A percentile compares a stretch with the other conserved stretches of the same genome.
These are phyloP conservation scores for Coemansia sp. DNA, from an alignment of 192 early-diverging fungal species.

Conservation along the genomic window DNA sequence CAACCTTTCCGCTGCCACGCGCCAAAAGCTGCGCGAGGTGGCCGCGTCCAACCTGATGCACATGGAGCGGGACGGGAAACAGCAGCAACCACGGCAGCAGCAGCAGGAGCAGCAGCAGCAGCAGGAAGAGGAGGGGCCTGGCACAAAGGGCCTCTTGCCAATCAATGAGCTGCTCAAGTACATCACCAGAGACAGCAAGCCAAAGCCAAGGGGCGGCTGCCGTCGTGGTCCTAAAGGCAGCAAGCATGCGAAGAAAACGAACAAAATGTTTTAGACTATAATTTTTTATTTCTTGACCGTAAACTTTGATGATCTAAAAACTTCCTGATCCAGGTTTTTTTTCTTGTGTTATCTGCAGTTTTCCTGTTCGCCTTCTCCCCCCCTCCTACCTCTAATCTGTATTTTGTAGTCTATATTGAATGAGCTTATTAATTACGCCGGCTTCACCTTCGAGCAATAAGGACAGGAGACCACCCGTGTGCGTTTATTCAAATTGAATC, in stretches of 20 bases:
- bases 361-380: too few relatives aligned
- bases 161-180: constrained; percentile 80
- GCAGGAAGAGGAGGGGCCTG: too few relatives aligned
- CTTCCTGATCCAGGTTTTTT: too few relatives aligned
- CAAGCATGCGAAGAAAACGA: constrained; percentile 10
- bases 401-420: neutral
- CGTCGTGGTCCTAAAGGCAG: constrained; percentile 43
- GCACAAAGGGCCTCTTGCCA: constrained; percentile 68
- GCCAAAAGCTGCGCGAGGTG: constrained; percentile 35
- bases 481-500: neutral
- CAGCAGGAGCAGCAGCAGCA: constrained; percentile 40
- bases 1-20: constrained; percentile 42
- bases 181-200: constrained; percentile 54
- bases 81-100: constrained; percentile 66
- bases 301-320: too few relatives aligned
- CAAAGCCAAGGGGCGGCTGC: constrained; percentile 39
- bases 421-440: neutral
- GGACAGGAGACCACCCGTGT: too few relatives aligned
- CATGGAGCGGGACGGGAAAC: constrained; percentile 35
- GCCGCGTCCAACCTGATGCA: constrained; percentile 37
- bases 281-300: too few relatives aligned
- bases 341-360: neutral
- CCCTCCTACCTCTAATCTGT: neutral
- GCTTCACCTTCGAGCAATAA: too few relatives aligned
- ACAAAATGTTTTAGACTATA: neutral